A percentile compares a stretch with the other conserved stretches of the same genome.
These are phyloP conservation scores for Kandelia obovata DNA, from an alignment of 345 rosid species.

Conservation along the genomic window DNA sequence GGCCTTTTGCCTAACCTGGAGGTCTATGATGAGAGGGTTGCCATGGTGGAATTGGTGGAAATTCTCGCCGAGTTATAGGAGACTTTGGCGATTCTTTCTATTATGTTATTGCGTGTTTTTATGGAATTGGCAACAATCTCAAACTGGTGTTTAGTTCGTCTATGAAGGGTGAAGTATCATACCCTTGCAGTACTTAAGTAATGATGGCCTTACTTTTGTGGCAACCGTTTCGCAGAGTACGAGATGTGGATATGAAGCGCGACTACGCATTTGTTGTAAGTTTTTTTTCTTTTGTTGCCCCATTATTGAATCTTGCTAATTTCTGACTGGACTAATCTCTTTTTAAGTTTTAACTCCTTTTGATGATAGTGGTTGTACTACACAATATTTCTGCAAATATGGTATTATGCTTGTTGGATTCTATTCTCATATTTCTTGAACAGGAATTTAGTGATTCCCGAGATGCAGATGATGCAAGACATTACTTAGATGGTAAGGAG, in stretches of 20 bases:
- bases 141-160: constrained; percentile 85
- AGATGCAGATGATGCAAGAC: constrained; percentile 94
- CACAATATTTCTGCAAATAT: constrained; percentile 20
- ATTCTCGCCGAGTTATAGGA: constrained; percentile 35
- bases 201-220: constrained; percentile 99
- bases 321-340: not conserved
- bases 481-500: constrained; percentile 73
- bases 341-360: not conserved
- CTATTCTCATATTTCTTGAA: constrained; percentile 10
- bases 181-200: constrained; percentile 77
- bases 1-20: constrained; percentile 86
- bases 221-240: constrained; percentile 96
- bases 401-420: constrained; percentile 16
- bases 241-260: constrained; percentile 99
- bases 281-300: constrained; percentile 12
- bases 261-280: constrained; percentile 98
- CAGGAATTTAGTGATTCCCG: constrained; percentile 97
- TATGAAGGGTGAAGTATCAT: constrained; percentile 81
- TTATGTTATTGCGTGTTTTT: constrained; percentile 65
- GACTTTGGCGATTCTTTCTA: constrained; percentile 77
- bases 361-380: not conserved
- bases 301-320: not conserved
- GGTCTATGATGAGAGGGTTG: constrained; percentile 90
- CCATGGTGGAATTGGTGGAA: constrained; percentile 71
- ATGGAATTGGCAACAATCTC: constrained; percentile 81